phyloP scores from a whole-genome alignment of 2,329 filamentous ascomycete species.

The Berkeleyomyces basicola region DNA sequence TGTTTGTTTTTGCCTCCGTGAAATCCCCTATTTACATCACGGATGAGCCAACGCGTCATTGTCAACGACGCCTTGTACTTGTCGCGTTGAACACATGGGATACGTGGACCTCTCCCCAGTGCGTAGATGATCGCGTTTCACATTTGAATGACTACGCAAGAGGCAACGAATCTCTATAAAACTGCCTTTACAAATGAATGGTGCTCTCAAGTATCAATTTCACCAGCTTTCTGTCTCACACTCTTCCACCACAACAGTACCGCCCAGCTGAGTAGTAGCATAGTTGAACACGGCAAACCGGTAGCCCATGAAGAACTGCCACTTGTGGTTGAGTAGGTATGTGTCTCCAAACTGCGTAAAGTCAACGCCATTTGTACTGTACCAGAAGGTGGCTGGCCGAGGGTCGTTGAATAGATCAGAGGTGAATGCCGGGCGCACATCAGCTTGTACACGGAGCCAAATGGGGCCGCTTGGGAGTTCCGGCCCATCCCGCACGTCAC shows the following conservation, averaged over 20 bases:
- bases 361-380: constrained; percentile 26
- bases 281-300: constrained; percentile 33
- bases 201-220: not conserved
- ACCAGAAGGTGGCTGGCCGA: constrained; percentile 18
- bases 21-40: too few species aligned
- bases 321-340: constrained; percentile 24
- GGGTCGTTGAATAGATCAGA: constrained; percentile 3
- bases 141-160: too few species aligned
- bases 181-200: too few species aligned
- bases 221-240: constrained; percentile 5
- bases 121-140: too few species aligned
- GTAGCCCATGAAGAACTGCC: constrained; percentile 32
- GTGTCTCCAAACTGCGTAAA: constrained; percentile 23
- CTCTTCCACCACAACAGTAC: constrained; percentile 14
- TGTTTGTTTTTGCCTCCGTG: too few species aligned
- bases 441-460: constrained; percentile 17
- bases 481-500: constrained; percentile 19
- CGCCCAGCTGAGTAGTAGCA: constrained; percentile 23
- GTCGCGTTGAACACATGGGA: too few species aligned
- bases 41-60: too few species aligned
- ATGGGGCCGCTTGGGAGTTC: constrained; percentile 15
- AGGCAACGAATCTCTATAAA: too few species aligned
- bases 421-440: constrained; percentile 14
- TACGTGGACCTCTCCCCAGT: too few species aligned
- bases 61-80: too few species aligned